A percentile compares a stretch with the other conserved stretches of the same genome.
Evolutionary conservation across 2,329 filamentous ascomycete genomes (phyloP).

Genomic region (Phaeosphaeriaceae sp.): DNA sequence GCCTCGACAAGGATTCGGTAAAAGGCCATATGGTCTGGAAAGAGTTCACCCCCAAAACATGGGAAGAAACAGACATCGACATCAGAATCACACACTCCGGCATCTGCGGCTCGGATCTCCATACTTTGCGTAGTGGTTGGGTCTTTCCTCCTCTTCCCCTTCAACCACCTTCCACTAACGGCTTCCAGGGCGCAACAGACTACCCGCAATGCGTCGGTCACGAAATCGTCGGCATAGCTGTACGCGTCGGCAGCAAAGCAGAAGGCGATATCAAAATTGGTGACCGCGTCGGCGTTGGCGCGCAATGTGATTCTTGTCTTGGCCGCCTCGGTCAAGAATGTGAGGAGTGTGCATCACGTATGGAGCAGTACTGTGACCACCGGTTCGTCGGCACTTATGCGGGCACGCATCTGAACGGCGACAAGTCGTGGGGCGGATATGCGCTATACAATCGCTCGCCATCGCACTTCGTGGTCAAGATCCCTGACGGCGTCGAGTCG

Average conservation of each 20-base stretch:
- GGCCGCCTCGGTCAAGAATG: conserved; percentile 58
- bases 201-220: no score
- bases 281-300: conserved; percentile 65
- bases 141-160: conserved; percentile 59
- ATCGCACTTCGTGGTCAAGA: conserved; percentile 75
- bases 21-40: conserved; percentile 65
- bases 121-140: conserved; percentile 52
- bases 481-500: conserved; percentile 73
- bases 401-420: conserved; percentile 61
- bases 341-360: no score
- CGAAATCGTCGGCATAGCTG: conserved; percentile 51
- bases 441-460: conserved; percentile 73
- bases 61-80: conserved; percentile 72
- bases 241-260: conserved; percentile 51
- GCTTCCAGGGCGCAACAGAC: no score
- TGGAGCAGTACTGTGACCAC: conserved; percentile 56
- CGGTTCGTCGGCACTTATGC: conserved; percentile 60
- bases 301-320: conserved; percentile 57
- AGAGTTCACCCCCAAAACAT: conserved; percentile 51
- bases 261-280: conserved; percentile 65
- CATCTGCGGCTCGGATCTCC: conserved; percentile 46
- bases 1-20: conserved; percentile 57
- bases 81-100: conserved; percentile 52
- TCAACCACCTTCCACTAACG: no score
- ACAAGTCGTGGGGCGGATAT: conserved; percentile 71